Base-by-base conservation (phyloP, 1,284 basidiomycete species). In the Agroathelia rolfsii region DNA sequence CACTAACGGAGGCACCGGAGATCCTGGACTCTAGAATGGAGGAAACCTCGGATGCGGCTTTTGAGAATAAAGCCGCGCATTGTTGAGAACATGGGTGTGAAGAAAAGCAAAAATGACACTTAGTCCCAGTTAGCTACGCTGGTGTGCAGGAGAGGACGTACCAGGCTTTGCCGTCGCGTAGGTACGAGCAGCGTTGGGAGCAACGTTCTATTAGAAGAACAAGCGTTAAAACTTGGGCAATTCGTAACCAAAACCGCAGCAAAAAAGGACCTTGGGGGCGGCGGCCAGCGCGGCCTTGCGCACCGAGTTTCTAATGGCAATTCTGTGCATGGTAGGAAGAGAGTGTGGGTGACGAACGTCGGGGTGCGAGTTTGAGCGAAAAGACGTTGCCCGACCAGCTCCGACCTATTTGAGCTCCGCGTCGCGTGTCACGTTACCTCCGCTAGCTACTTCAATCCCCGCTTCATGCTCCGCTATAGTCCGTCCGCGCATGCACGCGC, bases 21-120 rank as follows among this genome's bases (percentile, higher is more conserved):
- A 98, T 98, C 62, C 94, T 89, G 58, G 85, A 86, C 76, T 98
- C 94, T 56, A 98, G 81, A 69, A 98, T 97, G 53, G 90, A 92
- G 41, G 92, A 94, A 52, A 98, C 94, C 76, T 98, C 94, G 54
- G 93, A 94, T 49, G 93, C 93, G 62, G 92, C 94, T 96, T 52
- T 40, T 36, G 28, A 34, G 26, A 14, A 10, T 30, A 5, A 21
- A 27, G 42, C 28, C 36, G 41, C 41, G 59, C 67, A 58, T 66
- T 59, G 61, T 64, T 58, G 63, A 58, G 62, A 45, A 46, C 46
- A 49, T 44, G 39, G 28, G 17, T 38, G 30, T 38, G 40, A 41
- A 36, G 39, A 41, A 35, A 45, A 49, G 36, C 40, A 34, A 32
- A 35, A 39, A 32, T 38, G 35, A 37, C 42, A 38, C 42, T 40